Conservation (phyloP, 805 yeast species). For the Candida lessepsii region DNA sequence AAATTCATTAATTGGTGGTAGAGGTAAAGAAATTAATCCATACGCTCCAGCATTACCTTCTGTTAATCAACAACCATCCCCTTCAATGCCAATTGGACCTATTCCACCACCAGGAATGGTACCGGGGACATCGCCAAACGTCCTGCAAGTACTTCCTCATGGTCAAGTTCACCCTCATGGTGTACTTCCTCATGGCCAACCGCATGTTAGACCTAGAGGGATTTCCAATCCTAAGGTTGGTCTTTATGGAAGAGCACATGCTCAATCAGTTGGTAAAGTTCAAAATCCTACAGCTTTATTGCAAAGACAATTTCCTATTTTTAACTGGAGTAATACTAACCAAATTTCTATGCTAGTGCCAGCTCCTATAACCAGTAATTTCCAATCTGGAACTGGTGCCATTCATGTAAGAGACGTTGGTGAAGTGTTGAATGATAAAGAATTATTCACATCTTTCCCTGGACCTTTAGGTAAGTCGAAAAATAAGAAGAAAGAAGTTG, state of each 20-base stretch:
- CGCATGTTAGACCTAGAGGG: slow-evolving; percentile 12
- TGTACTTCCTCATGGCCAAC: background rate
- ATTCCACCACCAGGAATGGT: slow-evolving; percentile 9
- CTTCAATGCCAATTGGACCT: background rate
- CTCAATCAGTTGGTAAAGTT: slow-evolving; percentile 27
- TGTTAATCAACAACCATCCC: slow-evolving; percentile 2
- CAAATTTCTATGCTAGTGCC: slow-evolving; percentile 31
- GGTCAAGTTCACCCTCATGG: background rate
- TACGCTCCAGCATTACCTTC: slow-evolving; percentile 32
- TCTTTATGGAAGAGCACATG: slow-evolving; percentile 23
- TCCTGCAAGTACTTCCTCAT: background rate
- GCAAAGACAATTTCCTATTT: slow-evolving; percentile 71
- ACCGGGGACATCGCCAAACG: background rate
- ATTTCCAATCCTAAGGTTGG: slow-evolving; percentile 18
- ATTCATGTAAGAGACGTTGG: slow-evolving; percentile 34
- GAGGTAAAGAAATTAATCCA: slow-evolving; percentile 40
- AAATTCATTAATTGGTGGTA: slow-evolving; percentile 39
- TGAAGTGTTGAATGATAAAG: slow-evolving; percentile 22
- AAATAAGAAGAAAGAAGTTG: slow-evolving; percentile 63
- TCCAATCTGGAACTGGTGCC: slow-evolving; percentile 23
- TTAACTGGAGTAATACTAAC: slow-evolving; percentile 53
- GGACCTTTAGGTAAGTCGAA: slow-evolving; percentile 64
- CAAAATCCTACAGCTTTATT: slow-evolving; percentile 55
- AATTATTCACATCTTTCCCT: slow-evolving; percentile 47
- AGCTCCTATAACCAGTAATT: slow-evolving; percentile 8